Evolutionary conservation across 1,139 yeast species (phyloP).

Genomic region (Taiozyma sp.): DNA sequence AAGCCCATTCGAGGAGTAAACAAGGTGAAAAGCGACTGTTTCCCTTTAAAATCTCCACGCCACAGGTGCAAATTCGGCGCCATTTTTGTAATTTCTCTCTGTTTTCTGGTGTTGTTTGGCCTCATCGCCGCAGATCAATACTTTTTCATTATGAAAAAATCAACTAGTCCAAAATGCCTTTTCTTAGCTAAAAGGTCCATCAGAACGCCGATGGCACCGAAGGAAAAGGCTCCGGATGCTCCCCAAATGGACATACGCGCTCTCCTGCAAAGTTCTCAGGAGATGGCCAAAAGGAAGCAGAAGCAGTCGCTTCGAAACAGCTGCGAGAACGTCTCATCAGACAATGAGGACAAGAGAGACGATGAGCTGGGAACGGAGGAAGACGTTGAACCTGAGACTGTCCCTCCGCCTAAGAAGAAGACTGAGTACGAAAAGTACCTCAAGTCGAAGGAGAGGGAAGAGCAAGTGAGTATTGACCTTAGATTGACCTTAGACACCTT

Average conservation of each 20-base stretch:
- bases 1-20: too few relatives aligned
- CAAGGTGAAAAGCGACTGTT: too few relatives aligned
- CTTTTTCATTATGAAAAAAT: too few relatives aligned
- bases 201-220: neutral
- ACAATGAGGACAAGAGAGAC: neutral
- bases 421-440: conserved; percentile 10
- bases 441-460: conserved; percentile 13
- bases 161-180: too few relatives aligned
- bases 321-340: neutral
- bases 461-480: conserved; percentile 10
- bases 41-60: too few relatives aligned
- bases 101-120: neutral
- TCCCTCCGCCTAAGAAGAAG: conserved; percentile 14
- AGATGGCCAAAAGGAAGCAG: conserved; percentile 1
- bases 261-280: neutral
- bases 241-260: neutral
- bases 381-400: conserved; percentile 2
- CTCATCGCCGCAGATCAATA: neutral
- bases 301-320: neutral
- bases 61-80: neutral
- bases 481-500: too few relatives aligned
- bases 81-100: neutral
- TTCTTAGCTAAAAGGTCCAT: neutral
- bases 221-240: neutral
- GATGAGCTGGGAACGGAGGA: neutral